Conservation (phyloP, 169 alveolate species). For the Eimeria maxima region DNA sequence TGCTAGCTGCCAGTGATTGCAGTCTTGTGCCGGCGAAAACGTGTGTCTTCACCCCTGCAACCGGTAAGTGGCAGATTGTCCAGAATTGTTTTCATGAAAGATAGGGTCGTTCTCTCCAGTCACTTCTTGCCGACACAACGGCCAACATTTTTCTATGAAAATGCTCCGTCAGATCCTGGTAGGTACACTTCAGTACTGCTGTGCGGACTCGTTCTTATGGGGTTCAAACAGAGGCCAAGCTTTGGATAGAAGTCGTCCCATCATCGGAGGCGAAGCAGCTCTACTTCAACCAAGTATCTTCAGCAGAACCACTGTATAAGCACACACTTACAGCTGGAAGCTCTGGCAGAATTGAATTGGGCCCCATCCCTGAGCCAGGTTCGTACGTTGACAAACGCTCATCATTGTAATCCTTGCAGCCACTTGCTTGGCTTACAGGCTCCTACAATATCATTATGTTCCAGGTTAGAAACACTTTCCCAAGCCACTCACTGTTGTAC, state of each 20-base stretch:
- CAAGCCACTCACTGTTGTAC: background rate
- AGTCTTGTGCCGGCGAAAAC: slow-evolving; percentile 68
- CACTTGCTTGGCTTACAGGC: slow-evolving; percentile 17
- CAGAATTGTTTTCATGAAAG: background rate
- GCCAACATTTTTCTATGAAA: slow-evolving; percentile 55
- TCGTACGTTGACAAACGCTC: background rate
- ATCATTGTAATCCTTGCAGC: background rate
- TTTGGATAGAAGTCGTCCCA: slow-evolving; percentile 74
- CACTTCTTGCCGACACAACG: slow-evolving; percentile 66
- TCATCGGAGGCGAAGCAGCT: slow-evolving; percentile 13
- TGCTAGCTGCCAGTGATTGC: background rate
- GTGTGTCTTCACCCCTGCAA: slow-evolving; percentile 71
- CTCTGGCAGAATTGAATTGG: slow-evolving; percentile 44
- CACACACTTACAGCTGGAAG: background rate
- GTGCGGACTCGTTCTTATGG: background rate
- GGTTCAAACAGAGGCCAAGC: slow-evolving; percentile 10
- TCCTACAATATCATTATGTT: slow-evolving; percentile 64
- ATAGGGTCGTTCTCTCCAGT: background rate
- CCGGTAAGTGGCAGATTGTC: slow-evolving; percentile 7
- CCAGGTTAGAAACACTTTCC: slow-evolving; percentile 7
- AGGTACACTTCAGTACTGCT: background rate
- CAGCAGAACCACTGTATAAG: slow-evolving; percentile 37
- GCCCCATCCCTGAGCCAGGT: slow-evolving; percentile 69
- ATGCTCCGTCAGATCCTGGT: slow-evolving; percentile 55
- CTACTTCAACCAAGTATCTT: slow-evolving; percentile 6